phyloP scores from a whole-genome alignment of 2,329 filamentous ascomycete genomes.

The Harringtonia aguacate region DNA sequence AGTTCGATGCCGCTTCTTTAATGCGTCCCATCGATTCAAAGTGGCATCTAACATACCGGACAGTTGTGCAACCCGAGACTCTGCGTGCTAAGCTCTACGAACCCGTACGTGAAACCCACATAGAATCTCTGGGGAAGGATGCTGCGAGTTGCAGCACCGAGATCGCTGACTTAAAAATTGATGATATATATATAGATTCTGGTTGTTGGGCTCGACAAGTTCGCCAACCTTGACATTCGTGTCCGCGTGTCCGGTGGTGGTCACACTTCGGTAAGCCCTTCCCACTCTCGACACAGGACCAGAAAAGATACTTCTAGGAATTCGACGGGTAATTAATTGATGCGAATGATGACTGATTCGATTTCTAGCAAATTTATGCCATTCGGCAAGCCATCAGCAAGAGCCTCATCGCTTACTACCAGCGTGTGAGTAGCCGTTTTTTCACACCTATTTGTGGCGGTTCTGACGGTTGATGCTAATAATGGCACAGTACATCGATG shows the following conservation, averaged over 20 bases:
- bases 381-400: conserved; percentile 99
- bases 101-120: conserved; percentile 37
- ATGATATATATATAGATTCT: too few species aligned
- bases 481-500: conserved; percentile 87
- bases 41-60: background rate
- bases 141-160: too few species aligned
- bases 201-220: conserved; percentile 84
- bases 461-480: conserved; percentile 87
- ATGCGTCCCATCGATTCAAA: too few species aligned
- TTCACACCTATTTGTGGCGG: too few species aligned
- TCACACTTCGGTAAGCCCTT: conserved; percentile 13
- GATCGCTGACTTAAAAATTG: too few species aligned
- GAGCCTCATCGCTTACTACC: conserved; percentile 45
- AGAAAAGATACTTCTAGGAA: background rate
- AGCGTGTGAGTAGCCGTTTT: conserved; percentile 33
- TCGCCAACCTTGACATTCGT: conserved; percentile 76
- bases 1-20: background rate
- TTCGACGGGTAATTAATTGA: background rate
- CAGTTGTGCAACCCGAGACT: conserved; percentile 14
- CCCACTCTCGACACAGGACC: too few species aligned
- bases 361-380: conserved; percentile 47
- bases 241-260: conserved; percentile 77
- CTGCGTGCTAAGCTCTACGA: conserved; percentile 69
- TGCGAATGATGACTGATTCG: conserved; percentile 3
- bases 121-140: background rate